phyloP scores from a whole-genome alignment of 2,329 filamentous ascomycete genomes.

The Colletotrichum caudatum region DNA sequence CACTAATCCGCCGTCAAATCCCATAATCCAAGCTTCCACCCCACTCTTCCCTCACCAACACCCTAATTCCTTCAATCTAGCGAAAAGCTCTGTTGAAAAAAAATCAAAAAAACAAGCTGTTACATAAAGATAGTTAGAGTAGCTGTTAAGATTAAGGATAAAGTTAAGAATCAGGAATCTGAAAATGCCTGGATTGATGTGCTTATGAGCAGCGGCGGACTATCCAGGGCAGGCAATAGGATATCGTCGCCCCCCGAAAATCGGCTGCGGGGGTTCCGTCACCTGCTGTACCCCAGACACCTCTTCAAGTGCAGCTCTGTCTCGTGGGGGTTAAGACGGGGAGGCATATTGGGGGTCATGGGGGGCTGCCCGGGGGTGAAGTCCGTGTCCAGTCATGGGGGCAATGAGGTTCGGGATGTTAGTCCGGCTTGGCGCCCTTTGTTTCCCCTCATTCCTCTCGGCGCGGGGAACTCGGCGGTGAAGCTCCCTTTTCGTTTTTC shows the following conservation, averaged over 20 bases:
- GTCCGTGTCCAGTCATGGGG: not conserved
- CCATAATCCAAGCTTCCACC: too few species aligned
- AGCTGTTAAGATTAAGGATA: too few species aligned
- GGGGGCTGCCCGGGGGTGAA: constrained; percentile 18
- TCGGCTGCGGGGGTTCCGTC: not conserved
- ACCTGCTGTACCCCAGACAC: constrained; percentile 13
- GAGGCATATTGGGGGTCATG: not conserved
- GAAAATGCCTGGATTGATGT: too few species aligned
- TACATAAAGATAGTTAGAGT: too few species aligned
- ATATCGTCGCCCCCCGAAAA: not conserved
- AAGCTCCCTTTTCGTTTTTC: not conserved
- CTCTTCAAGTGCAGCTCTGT: not conserved
- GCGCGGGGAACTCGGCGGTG: constrained; percentile 24
- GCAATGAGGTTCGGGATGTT: constrained; percentile 16
- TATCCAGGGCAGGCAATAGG: too few species aligned
- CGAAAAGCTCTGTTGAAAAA: too few species aligned
- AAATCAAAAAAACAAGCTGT: too few species aligned
- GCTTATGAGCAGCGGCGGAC: too few species aligned
- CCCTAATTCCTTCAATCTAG: too few species aligned
- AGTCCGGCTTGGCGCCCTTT: constrained; percentile 15
- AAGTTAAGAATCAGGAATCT: too few species aligned
- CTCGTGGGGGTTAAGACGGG: constrained; percentile 1
- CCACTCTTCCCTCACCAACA: too few species aligned
- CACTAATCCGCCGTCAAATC: too few species aligned
- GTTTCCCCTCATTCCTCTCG: constrained; percentile 32